Evolutionary conservation across 495 filamentous ascomycete species (phyloP), one percentile per base, ranked within the genome.

Genomic region (Aspergillus cavernicola): DNA sequence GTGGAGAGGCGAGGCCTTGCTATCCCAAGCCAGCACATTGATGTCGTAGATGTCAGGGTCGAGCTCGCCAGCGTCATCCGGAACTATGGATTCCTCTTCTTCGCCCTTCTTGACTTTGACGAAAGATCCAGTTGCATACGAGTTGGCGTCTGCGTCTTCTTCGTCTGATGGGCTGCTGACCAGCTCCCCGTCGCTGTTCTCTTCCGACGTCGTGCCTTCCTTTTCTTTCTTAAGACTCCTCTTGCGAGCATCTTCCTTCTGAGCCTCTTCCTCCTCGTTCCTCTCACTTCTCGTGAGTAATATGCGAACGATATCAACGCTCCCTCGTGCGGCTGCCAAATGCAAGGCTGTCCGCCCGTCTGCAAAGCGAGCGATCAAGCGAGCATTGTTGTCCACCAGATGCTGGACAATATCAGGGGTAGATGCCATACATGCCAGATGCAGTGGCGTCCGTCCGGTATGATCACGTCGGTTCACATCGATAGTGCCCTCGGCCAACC

Each of bases 291-390:
- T 87, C 9, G 80, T 68, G 50, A 92, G 71, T 6, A 95, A 72
- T 16, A 85, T 80, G 45, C 74, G 79, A 50, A 92, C 69, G 26
- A 92, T 90, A 24, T 86, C 84, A 12, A 73, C 66, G 55, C 80
- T 68, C 1, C 89, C 89, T 10, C 85, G 76, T 7, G 77, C 76
- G 35, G 87, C 85, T 9, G 89, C 89, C 28, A 92, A 73, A 65
- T 92, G 89, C 33, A 95, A 71, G 7, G 89, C 86, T 1, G 88
- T 92, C 36, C 81, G 72, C 6, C 89, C 89, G 71, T 95, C 89
- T 1, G 83, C 87, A 37, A 92, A 65, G 36, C 89, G 79, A 33
- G 86, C 74, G 26, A 86, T 74, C 6, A 95, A 67, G 38, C 87
- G 79, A 16, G 89, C 89, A 1, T 85, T 86, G 52, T 80, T 72